Base-by-base conservation (phyloP, 2,329 filamentous ascomycete genomes). In the Aspergillus persii region DNA sequence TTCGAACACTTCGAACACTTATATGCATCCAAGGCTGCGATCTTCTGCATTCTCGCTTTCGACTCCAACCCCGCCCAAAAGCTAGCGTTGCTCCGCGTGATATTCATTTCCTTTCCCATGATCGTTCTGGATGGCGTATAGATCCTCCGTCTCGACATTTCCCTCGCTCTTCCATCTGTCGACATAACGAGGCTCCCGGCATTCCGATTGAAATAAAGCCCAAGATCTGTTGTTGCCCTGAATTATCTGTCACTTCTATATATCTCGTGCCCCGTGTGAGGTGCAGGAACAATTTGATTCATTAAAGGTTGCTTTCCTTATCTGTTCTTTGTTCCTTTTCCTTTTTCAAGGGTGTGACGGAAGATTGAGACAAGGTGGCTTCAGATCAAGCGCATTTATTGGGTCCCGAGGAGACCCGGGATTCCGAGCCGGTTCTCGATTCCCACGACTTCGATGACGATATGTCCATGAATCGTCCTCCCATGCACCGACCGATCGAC, bases 401-500 rank as follows among this genome's bases (percentile, higher is more conserved):
- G 60, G 63, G 64, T 50, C 52, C 60, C 50, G 57, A 65, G 65
- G 68, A 67, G 54, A 60, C 60, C 30, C 56, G 61, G 62, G 69
- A 73, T 58, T 71, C 74, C 65, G 73, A 76, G 64, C 68, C 69
- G 60, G 70, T 67, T 62, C 69, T 70, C 65, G 70, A 78, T 59
- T 70, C 70, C 53, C 59, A 74, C 56, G 72, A 73, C 54, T 76
- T 74, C 61, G 75, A 77, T 63, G 78, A 78, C 70, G 77, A 79
- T 36, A 77, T 82, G 68, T 70, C 76, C 55, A 70, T 71, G 62
- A 77, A 71, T 62, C 77, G 80, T 62, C 78, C 83, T 18, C 71
- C 79, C 51, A 76, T 81, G 68, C 76, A 80, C 63, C 79, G 78
- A 54, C 78, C 79, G 15, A 72, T 74, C 2, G 79, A 83, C 58